Percentiles rank a stretch among this genome's conserved stretches.
These are phyloP conservation scores for Cercospora sp. DNA, from an alignment of 2,329 filamentous ascomycete species.

Conservation along the genomic window DNA sequence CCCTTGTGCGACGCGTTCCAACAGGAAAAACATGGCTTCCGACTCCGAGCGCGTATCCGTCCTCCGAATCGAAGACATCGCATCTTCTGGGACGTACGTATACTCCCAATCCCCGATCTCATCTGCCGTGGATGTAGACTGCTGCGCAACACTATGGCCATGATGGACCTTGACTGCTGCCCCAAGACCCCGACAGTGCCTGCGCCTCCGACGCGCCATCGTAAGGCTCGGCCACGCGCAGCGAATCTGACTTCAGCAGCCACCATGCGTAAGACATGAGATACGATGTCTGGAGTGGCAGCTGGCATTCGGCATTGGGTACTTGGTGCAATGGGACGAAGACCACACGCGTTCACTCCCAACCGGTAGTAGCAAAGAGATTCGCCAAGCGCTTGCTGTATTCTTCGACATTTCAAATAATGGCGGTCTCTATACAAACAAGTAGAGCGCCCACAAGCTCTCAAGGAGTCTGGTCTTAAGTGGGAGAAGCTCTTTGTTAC, in stretches of 20 bases:
- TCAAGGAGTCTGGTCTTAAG: not conserved
- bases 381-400: not conserved
- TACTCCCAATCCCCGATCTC: not conserved
- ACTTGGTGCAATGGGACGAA: not conserved
- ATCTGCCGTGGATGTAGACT: not conserved
- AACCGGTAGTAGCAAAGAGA: not conserved
- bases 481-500: too few relatives aligned
- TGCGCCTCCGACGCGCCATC: not conserved
- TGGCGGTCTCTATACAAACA: not conserved
- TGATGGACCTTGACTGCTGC: not conserved
- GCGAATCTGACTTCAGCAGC: not conserved
- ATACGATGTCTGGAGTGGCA: not conserved
- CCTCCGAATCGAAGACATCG: not conserved
- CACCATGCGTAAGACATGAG: not conserved
- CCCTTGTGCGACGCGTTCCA: not conserved
- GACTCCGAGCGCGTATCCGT: not conserved
- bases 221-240: not conserved
- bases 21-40: not conserved
- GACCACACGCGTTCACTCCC: not conserved
- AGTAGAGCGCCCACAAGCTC: too few relatives aligned
- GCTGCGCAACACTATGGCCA: not conserved
- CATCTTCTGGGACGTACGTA: not conserved
- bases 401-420: too few relatives aligned
- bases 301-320: not conserved
- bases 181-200: not conserved